Conservation (phyloP, 2,329 filamentous ascomycete genomes). For the Tolypocladium ovalisporum region DNA sequence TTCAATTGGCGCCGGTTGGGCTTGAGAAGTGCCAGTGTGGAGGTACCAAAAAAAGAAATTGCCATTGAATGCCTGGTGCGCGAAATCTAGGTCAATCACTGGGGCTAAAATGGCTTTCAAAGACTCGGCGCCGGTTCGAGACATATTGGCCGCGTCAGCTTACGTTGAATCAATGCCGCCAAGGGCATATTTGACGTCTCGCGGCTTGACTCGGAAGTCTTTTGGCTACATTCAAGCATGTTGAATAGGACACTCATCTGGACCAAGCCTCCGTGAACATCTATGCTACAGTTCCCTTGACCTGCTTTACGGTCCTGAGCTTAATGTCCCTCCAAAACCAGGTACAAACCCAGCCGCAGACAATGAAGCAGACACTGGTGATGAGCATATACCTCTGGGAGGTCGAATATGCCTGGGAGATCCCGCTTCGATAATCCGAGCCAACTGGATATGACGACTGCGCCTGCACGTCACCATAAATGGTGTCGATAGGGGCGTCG, state of each 20-base stretch:
- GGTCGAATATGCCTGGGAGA: conserved; percentile 48
- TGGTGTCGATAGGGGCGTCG: conserved; percentile 21
- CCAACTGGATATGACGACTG: conserved; percentile 44
- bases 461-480: conserved; percentile 37
- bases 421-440: conserved; percentile 38
- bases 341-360: conserved; percentile 20
- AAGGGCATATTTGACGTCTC: too few relatives aligned
- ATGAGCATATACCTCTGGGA: conserved; percentile 42
- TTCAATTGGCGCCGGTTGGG: too few relatives aligned
- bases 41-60: too few relatives aligned
- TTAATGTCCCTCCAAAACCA: conserved; percentile 41
- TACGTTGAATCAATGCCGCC: too few relatives aligned
- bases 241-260: too few relatives aligned
- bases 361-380: conserved; percentile 32
- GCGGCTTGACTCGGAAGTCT: too few relatives aligned
- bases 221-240: neutral
- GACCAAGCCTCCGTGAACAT: neutral
- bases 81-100: too few relatives aligned
- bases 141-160: too few relatives aligned
- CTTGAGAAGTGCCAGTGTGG: too few relatives aligned
- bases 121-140: too few relatives aligned
- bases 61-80: too few relatives aligned
- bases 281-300: conserved; percentile 26
- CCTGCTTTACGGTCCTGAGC: conserved; percentile 32
- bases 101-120: too few relatives aligned